These are phyloP conservation scores for Barbatosphaeria neglecta DNA, from an alignment of 495 filamentous ascomycete genomes.

Conservation along the genomic window DNA sequence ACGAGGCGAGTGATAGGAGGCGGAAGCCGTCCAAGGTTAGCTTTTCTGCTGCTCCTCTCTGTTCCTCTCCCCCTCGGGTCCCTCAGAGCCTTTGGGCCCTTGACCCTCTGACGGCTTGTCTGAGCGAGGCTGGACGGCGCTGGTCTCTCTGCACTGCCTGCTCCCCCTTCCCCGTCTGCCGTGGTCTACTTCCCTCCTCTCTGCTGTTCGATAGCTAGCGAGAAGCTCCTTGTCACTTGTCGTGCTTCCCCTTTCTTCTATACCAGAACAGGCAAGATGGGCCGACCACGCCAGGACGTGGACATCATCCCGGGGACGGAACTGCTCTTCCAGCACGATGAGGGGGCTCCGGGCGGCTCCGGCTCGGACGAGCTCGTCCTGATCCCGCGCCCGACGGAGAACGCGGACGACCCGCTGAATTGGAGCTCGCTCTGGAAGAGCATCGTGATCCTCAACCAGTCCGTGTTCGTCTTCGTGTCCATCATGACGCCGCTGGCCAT, in stretches of 20 bases:
- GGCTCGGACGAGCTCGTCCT: conserved; percentile 21
- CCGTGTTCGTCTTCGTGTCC: conserved; percentile 40
- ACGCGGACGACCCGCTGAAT: conserved; percentile 43
- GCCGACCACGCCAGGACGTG: conserved; percentile 2
- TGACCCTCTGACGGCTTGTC: too few species aligned
- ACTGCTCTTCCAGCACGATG: neutral
- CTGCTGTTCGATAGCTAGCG: too few species aligned
- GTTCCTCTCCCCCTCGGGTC: neutral
- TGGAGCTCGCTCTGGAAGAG: conserved; percentile 30
- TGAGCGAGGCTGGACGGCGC: too few species aligned
- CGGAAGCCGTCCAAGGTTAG: neutral
- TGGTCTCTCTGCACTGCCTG: too few species aligned
- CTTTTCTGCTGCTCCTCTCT: neutral
- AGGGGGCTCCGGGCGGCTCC: neutral
- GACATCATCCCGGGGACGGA: conserved; percentile 14
- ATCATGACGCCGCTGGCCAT: conserved; percentile 49
- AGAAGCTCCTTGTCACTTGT: neutral
- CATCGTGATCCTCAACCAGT: conserved; percentile 32
- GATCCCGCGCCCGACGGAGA: conserved; percentile 39
- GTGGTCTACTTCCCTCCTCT: too few species aligned
- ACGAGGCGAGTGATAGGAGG: neutral
- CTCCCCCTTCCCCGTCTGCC: too few species aligned
- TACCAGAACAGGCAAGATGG: neutral
- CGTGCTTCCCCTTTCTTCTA: neutral
- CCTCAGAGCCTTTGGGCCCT: too few species aligned